These are phyloP conservation scores for Fusarium nanum DNA, from an alignment of 2,329 filamentous ascomycete genomes.

Conservation along the genomic window DNA sequence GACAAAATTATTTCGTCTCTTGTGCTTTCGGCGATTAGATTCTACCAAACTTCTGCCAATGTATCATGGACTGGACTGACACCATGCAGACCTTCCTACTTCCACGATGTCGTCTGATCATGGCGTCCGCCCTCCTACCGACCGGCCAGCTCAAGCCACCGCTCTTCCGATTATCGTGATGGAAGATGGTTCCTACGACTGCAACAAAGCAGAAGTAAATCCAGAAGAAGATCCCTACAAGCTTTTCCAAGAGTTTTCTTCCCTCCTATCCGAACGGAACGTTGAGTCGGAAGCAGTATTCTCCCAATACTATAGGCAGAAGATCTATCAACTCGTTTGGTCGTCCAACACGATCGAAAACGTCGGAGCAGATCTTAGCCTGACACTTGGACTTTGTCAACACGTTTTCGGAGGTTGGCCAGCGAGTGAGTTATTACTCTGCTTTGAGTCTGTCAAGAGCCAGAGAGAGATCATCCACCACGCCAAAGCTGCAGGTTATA, in stretches of 20 bases:
- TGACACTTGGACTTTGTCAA: neutral
- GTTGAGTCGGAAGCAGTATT: neutral
- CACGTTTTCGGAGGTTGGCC: neutral
- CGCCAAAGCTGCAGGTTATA: constrained; percentile 24
- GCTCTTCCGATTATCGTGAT: neutral
- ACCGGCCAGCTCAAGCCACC: neutral
- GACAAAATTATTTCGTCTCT: neutral
- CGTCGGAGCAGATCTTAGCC: neutral
- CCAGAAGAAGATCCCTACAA: neutral
- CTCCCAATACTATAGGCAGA: neutral
- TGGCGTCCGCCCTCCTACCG: neutral
- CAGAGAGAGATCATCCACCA: constrained; percentile 32
- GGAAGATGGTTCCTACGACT: neutral
- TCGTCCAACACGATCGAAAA: neutral
- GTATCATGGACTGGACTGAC: neutral
- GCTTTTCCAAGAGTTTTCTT: neutral
- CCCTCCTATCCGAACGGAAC: neutral
- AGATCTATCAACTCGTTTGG: neutral
- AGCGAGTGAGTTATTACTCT: neutral
- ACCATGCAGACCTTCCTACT: neutral
- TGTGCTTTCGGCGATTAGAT: neutral
- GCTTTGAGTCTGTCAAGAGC: neutral
- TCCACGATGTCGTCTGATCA: neutral
- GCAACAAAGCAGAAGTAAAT: neutral
- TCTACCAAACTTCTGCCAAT: neutral